Percentiles rank a stretch among this genome's conserved stretches.
phyloP scores from a whole-genome alignment of 345 rosid genomes.

The Diplotaxis tenuifolia region DNA sequence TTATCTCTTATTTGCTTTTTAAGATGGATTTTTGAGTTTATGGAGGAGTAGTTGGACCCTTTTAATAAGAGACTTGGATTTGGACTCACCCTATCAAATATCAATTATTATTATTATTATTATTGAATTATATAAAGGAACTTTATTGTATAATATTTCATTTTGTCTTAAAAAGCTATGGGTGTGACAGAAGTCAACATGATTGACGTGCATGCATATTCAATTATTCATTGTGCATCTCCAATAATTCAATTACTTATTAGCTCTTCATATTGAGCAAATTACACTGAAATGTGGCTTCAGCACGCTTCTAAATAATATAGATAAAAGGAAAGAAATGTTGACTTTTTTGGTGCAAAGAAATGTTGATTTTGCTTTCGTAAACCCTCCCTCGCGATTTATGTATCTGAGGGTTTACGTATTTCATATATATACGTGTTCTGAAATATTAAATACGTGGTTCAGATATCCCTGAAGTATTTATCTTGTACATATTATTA shows the following conservation, averaged over 20 bases:
- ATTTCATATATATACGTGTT: neutral
- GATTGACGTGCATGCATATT: constrained; percentile 41
- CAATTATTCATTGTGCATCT: constrained; percentile 2
- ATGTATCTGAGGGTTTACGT: neutral
- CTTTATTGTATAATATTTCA: constrained; percentile 2
- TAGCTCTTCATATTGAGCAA: neutral
- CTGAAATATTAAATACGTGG: neutral
- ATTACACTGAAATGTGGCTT: neutral
- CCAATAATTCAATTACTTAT: neutral
- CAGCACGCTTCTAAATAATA: neutral
- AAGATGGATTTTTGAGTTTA: constrained; percentile 24
- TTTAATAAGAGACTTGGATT: constrained; percentile 37
- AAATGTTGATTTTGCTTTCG: neutral
- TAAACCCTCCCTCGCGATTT: neutral
- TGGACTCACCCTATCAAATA: constrained; percentile 17
- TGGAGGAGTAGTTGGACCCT: constrained; percentile 37
- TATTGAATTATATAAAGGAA: constrained; percentile 5
- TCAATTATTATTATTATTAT: constrained; percentile 22
- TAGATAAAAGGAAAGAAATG: neutral
- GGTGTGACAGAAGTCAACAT: constrained; percentile 40
- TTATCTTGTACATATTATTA: neutral
- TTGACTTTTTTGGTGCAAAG: neutral
- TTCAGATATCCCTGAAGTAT: neutral
- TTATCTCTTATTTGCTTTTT: constrained; percentile 23
- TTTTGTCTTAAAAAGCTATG: constrained; percentile 26